Evolutionary conservation across 371 early-diverging fungal species (phyloP).

Genomic region (Mucor lusitanicus): DNA sequence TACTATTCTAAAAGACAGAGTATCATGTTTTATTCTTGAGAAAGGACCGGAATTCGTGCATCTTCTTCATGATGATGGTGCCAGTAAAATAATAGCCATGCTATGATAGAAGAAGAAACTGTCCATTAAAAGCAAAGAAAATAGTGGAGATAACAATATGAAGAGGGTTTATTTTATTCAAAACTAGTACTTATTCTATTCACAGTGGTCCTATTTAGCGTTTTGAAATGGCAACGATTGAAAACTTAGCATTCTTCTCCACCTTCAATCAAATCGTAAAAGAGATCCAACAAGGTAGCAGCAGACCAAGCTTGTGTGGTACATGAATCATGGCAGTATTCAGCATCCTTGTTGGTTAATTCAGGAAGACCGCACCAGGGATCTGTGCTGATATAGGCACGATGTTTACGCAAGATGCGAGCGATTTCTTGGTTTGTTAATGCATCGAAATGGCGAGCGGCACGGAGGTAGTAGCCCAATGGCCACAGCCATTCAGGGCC

Average conservation of each 20-base stretch:
- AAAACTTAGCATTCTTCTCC: background rate
- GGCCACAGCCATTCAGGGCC: slow-evolving; percentile 98
- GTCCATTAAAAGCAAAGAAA: too few relatives aligned
- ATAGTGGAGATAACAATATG: too few relatives aligned
- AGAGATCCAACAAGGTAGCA: slow-evolving; percentile 71
- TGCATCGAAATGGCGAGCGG: slow-evolving; percentile 73
- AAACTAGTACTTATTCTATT: too few relatives aligned
- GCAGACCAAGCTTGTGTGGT: slow-evolving; percentile 96
- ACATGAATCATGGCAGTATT: slow-evolving; percentile 81
- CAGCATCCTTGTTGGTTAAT: slow-evolving; percentile 90
- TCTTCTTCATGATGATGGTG: too few relatives aligned
- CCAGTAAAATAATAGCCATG: too few relatives aligned
- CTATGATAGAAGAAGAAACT: too few relatives aligned
- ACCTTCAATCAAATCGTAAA: slow-evolving; percentile 38
- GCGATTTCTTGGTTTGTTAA: slow-evolving; percentile 53
- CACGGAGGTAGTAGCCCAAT: slow-evolving; percentile 85
- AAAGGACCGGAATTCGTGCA: too few relatives aligned
- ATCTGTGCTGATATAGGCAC: slow-evolving; percentile 64
- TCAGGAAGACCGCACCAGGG: slow-evolving; percentile 93
- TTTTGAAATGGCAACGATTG: too few relatives aligned
- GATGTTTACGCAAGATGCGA: slow-evolving; percentile 72
- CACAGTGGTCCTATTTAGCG: too few relatives aligned
- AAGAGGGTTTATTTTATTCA: too few relatives aligned
- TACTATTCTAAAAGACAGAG: too few relatives aligned
- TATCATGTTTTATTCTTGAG: too few relatives aligned